phyloP scores from a whole-genome alignment of 352 stramenopile species.

The Phytopythium montanum region DNA sequence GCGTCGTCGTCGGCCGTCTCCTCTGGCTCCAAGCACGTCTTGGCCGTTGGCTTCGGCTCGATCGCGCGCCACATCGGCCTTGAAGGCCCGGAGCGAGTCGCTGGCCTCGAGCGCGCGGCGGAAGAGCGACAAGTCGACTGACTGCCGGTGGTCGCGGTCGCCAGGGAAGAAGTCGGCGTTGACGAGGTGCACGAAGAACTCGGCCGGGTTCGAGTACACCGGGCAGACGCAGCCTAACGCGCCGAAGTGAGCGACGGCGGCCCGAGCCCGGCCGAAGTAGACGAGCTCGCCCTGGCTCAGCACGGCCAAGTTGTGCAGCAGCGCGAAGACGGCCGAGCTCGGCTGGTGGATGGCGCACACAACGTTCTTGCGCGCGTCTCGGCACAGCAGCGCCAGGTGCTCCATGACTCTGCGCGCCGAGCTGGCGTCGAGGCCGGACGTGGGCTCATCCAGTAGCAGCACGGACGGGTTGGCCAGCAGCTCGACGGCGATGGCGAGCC shows the following conservation, averaged over 20 bases:
- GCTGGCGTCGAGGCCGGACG: constrained; percentile 86
- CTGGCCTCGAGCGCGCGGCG: constrained; percentile 26
- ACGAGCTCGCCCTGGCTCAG: constrained; percentile 74
- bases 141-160: constrained; percentile 12
- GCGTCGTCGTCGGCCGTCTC: not conserved
- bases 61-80: constrained; percentile 29
- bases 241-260: constrained; percentile 44
- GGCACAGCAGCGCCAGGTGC: constrained; percentile 41
- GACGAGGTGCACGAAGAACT: constrained; percentile 63
- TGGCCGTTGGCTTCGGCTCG: constrained; percentile 12
- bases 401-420: constrained; percentile 90
- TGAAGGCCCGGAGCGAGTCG: constrained; percentile 21
- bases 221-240: constrained; percentile 47
- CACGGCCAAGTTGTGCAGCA: constrained; percentile 66
- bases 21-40: not conserved
- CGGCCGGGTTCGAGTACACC: constrained; percentile 62
- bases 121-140: constrained; percentile 25
- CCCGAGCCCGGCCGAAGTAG: constrained; percentile 85
- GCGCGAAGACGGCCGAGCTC: constrained; percentile 62
- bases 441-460: constrained; percentile 95
- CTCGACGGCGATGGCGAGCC: constrained; percentile 92
- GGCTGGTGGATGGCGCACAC: constrained; percentile 86
- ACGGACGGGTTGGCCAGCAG: constrained; percentile 93
- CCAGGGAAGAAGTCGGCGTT: constrained; percentile 48
- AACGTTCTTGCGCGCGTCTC: constrained; percentile 59